Percentiles rank a stretch among this genome's conserved stretches.
These are phyloP conservation scores for Seiridium cupressi DNA, from an alignment of 2,329 filamentous ascomycete genomes.

Conservation along the genomic window DNA sequence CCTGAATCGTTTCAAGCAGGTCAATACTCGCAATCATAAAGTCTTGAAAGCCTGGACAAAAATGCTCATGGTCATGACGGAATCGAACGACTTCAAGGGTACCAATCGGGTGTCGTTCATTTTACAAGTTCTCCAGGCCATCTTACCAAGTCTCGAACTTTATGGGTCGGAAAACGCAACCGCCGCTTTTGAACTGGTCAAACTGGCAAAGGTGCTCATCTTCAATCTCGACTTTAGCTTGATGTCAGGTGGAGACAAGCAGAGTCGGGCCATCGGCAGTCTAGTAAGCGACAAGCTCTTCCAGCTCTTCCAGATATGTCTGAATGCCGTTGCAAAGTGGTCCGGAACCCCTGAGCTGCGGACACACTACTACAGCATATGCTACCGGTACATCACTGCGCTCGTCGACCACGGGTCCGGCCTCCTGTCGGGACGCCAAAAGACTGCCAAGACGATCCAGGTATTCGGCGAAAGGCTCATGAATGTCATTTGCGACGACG, in stretches of 20 bases:
- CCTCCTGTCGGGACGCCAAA: slow-evolving; percentile 43
- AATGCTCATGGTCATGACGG: slow-evolving; percentile 78
- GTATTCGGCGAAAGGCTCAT: slow-evolving; percentile 74
- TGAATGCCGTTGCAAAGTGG: slow-evolving; percentile 75
- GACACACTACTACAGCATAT: slow-evolving; percentile 87
- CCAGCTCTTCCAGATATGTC: slow-evolving; percentile 84
- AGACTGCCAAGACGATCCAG: slow-evolving; percentile 71
- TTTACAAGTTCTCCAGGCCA: slow-evolving; percentile 80
- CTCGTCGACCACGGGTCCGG: slow-evolving; percentile 56
- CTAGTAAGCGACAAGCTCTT: slow-evolving; percentile 86
- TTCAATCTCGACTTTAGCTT: slow-evolving; percentile 65
- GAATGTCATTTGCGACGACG: slow-evolving; percentile 89
- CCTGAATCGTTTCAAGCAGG: slow-evolving; percentile 61
- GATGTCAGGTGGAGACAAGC: slow-evolving; percentile 36
- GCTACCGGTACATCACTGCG: slow-evolving; percentile 78
- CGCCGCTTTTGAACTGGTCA: slow-evolving; percentile 74
- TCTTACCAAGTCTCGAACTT: slow-evolving; percentile 82
- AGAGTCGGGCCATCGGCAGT: slow-evolving; percentile 56
- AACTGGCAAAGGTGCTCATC: slow-evolving; percentile 70
- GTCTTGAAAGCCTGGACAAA: slow-evolving; percentile 83
- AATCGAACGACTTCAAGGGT: slow-evolving; percentile 76
- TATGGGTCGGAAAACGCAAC: slow-evolving; percentile 67
- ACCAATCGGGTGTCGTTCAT: slow-evolving; percentile 74
- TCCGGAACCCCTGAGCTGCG: slow-evolving; percentile 70
- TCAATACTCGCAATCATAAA: slow-evolving; percentile 57